Conservation (phyloP, 2,329 filamentous ascomycete genomes). For the Microascus cirrosus region DNA sequence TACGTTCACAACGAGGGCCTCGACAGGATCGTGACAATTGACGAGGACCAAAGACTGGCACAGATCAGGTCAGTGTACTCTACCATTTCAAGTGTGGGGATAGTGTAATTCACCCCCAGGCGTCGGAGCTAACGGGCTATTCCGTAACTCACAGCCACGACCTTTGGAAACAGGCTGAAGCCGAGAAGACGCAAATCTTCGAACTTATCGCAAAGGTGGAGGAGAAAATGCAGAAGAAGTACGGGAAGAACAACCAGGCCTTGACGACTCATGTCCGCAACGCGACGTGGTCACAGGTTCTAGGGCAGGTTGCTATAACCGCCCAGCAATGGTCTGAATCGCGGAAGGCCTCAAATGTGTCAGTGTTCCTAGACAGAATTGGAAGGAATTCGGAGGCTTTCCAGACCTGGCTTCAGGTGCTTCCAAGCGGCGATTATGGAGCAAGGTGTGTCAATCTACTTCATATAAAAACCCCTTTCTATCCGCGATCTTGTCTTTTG, state of each 20-base stretch:
- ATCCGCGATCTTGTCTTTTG: no score
- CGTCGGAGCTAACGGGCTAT: no score
- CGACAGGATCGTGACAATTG: no score
- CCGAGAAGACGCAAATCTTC: conserved; percentile 7
- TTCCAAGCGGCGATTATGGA: conserved; percentile 5
- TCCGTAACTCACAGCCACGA: background rate
- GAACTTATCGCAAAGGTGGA: conserved; percentile 7
- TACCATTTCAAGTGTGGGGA: no score
- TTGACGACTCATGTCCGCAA: background rate
- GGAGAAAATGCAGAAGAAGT: conserved; percentile 2
- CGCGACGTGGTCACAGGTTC: background rate
- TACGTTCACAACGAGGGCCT: no score
- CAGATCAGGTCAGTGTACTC: no score
- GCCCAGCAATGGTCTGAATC: background rate
- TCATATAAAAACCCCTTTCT: no score
- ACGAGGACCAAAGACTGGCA: no score
- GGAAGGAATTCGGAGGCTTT: conserved; percentile 3
- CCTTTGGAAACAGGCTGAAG: conserved; percentile 7
- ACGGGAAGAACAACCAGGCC: conserved; percentile 3
- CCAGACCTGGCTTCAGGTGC: conserved; percentile 4
- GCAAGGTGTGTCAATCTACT: conserved; percentile 1
- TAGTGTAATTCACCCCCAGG: no score
- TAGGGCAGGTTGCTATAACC: background rate
- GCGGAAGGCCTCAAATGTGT: background rate
- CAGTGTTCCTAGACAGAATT: conserved; percentile 5